Evolutionary conservation across 2,329 filamentous ascomycete genomes (phyloP).

Genomic region (Pleomassaria siparia): DNA sequence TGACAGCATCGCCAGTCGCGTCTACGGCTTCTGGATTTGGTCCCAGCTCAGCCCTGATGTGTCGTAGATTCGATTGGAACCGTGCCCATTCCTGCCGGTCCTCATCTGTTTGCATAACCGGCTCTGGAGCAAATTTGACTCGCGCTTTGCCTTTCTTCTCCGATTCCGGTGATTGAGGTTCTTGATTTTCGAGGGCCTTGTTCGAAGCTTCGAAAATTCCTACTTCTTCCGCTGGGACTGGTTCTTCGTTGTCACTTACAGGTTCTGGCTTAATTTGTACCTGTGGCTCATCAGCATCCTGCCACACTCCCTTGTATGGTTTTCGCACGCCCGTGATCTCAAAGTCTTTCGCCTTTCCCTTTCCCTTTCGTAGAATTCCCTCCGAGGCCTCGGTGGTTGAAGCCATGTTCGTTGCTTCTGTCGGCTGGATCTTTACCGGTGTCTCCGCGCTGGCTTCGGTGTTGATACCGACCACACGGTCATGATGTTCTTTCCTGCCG

Average conservation of each 20-base stretch:
- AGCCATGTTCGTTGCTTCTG: constrained; percentile 33
- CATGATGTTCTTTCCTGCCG: constrained; percentile 57
- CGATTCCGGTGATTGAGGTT: constrained; percentile 36
- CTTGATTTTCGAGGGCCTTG: constrained; percentile 22
- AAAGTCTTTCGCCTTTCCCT: constrained; percentile 47
- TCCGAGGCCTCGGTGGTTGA: constrained; percentile 19
- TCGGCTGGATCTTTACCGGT: constrained; percentile 44
- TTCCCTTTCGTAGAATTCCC: constrained; percentile 32
- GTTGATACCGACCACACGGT: constrained; percentile 56
- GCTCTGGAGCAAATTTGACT: constrained; percentile 30
- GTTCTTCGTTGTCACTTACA: constrained; percentile 47
- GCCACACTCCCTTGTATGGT: constrained; percentile 49
- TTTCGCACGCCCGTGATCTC: constrained; percentile 46
- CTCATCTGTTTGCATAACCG: constrained; percentile 55
- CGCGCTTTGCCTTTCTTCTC: constrained; percentile 30
- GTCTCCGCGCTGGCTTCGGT: constrained; percentile 54
- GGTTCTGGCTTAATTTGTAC: constrained; percentile 57
- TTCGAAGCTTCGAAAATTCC: constrained; percentile 15
- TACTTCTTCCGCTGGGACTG: constrained; percentile 19
- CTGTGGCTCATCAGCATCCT: constrained; percentile 42
- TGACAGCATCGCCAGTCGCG: constrained; percentile 45
- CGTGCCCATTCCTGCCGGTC: constrained; percentile 55
- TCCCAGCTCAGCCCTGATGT: constrained; percentile 52
- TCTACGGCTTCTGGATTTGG: constrained; percentile 36
- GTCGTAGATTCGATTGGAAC: constrained; percentile 49